These are phyloP conservation scores for Fusarium neocosmosporiellum DNA, from an alignment of 2,329 filamentous ascomycete species.

Conservation along the genomic window DNA sequence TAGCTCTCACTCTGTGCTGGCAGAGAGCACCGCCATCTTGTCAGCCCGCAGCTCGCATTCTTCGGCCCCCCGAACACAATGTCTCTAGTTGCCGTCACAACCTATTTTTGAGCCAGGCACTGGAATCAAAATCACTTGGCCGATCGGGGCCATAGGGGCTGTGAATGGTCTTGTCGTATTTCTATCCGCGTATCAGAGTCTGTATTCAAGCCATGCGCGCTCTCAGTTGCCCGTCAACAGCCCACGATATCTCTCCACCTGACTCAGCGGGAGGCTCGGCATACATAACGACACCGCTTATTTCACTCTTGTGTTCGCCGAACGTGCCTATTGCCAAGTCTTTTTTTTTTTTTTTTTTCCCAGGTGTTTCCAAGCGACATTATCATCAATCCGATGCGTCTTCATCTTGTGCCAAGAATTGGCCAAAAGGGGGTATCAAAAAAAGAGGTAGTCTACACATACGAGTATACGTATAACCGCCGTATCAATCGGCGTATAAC, in stretches of 20 bases:
- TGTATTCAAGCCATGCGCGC: neutral
- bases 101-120: neutral
- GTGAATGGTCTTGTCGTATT: neutral
- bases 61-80: slow-evolving; percentile 9
- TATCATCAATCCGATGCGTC: neutral
- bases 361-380: neutral
- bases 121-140: neutral
- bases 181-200: neutral
- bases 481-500: neutral
- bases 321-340: neutral
- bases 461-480: neutral
- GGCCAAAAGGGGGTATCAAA: slow-evolving; percentile 31
- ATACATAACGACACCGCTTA: neutral
- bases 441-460: slow-evolving; percentile 4
- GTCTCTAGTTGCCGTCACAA: neutral
- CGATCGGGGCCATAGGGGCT: neutral
- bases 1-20: neutral
- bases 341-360: neutral
- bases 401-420: neutral
- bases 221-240: neutral
- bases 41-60: slow-evolving; percentile 22
- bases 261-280: neutral
- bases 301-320: neutral
- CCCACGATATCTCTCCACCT: neutral
- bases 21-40: slow-evolving; percentile 22